Percentiles rank a stretch among this genome's conserved stretches.
These are phyloP conservation scores for Daedaleopsis nitida DNA, from an alignment of 768 basidiomycete genomes.

Conservation along the genomic window DNA sequence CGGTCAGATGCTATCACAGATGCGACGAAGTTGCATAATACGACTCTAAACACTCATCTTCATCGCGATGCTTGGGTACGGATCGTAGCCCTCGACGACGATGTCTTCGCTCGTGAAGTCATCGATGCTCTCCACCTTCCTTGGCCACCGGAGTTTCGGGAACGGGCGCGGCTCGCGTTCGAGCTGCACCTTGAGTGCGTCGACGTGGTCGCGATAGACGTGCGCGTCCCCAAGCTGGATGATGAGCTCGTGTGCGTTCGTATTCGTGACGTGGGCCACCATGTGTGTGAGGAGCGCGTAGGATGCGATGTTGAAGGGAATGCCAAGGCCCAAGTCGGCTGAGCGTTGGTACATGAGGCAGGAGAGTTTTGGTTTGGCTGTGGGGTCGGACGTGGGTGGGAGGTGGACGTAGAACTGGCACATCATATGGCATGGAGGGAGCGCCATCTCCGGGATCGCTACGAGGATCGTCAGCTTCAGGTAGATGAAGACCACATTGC, in stretches of 20 bases:
- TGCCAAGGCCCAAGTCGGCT: constrained; percentile 94
- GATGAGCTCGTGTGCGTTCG: constrained; percentile 85
- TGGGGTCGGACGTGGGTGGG: constrained; percentile 51
- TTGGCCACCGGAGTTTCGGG: constrained; percentile 75
- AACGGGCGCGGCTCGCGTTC: constrained; percentile 77
- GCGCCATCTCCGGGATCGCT: constrained; percentile 95
- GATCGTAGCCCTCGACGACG: constrained; percentile 83
- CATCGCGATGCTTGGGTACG: constrained; percentile 85
- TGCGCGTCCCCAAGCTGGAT: constrained; percentile 98
- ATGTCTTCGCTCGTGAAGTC: constrained; percentile 82
- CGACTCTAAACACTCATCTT: constrained; percentile 83
- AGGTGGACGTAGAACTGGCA: constrained; percentile 99
- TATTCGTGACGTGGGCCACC: constrained; percentile 91
- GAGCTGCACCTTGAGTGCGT: constrained; percentile 83
- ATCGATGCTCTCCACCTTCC: constrained; percentile 74
- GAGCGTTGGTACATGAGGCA: constrained; percentile 98
- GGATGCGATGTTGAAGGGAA: constrained; percentile 99
- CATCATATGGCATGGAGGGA: constrained; percentile 98
- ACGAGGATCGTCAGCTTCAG: not conserved
- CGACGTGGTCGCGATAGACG: constrained; percentile 91
- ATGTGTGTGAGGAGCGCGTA: constrained; percentile 97
- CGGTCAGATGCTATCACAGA: too few relatives aligned
- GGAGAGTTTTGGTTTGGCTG: constrained; percentile 70
- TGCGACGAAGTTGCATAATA: too few relatives aligned
- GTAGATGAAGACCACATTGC: not conserved